phyloP scores from a whole-genome alignment of 768 basidiomycete genomes.

The Amanita jacksonii region DNA sequence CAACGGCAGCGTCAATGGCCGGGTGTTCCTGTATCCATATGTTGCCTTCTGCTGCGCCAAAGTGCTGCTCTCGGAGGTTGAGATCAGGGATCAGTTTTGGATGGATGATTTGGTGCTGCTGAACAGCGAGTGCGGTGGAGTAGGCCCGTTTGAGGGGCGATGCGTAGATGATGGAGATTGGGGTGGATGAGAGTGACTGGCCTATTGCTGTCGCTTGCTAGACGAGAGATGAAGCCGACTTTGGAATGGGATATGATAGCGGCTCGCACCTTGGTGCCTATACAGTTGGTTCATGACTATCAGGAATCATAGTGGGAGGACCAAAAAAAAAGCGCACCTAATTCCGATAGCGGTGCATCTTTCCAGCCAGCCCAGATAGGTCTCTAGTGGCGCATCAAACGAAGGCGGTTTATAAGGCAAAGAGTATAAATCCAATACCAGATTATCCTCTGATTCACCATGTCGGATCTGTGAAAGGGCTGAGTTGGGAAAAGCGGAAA shows the following conservation, averaged over 20 bases:
- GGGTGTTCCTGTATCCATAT: slow-evolving; percentile 26
- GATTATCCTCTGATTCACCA: slow-evolving; percentile 64
- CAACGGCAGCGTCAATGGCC: neutral
- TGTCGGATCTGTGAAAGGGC: slow-evolving; percentile 42
- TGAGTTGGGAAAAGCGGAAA: slow-evolving; percentile 3
- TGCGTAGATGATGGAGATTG: slow-evolving; percentile 48
- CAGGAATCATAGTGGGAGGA: slow-evolving; percentile 3
- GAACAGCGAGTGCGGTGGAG: slow-evolving; percentile 49
- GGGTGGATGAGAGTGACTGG: slow-evolving; percentile 35
- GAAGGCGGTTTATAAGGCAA: no score
- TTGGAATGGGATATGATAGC: neutral
- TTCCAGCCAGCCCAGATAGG: slow-evolving; percentile 68
- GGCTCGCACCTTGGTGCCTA: slow-evolving; percentile 18
- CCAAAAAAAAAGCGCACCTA: slow-evolving; percentile 35
- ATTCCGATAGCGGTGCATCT: slow-evolving; percentile 63
- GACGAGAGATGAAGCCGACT: neutral
- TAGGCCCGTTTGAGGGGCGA: slow-evolving; percentile 61
- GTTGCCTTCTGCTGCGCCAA: slow-evolving; percentile 63
- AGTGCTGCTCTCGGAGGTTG: slow-evolving; percentile 60
- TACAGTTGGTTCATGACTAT: slow-evolving; percentile 8
- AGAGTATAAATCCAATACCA: no score
- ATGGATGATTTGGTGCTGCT: slow-evolving; percentile 17
- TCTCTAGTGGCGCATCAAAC: slow-evolving; percentile 22
- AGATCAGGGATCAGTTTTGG: slow-evolving; percentile 36
- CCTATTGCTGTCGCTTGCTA: slow-evolving; percentile 60